Conservation (phyloP, 2,329 filamentous ascomycete genomes). For the Fusarium pseudograminearum region DNA sequence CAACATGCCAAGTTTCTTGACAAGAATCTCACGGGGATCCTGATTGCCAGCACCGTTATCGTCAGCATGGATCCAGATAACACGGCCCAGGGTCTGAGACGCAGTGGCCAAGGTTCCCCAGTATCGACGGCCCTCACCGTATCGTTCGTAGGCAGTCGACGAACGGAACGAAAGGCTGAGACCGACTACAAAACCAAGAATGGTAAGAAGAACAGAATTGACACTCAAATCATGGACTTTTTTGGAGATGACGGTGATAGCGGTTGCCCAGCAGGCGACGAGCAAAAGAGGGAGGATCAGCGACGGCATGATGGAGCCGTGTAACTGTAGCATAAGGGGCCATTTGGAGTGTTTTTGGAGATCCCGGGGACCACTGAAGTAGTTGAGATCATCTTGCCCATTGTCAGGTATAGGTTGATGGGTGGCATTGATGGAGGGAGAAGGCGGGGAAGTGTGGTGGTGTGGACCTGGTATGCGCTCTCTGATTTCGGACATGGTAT, state of each 20-base stretch:
- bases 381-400: constrained; percentile 60
- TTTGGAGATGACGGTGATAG: constrained; percentile 69
- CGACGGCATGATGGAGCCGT: constrained; percentile 79
- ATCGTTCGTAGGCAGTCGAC: constrained; percentile 81
- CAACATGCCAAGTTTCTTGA: constrained; percentile 78
- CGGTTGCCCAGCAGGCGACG: constrained; percentile 73
- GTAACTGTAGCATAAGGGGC: constrained; percentile 79
- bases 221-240: constrained; percentile 57
- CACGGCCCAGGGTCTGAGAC: constrained; percentile 75
- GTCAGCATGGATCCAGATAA: constrained; percentile 85
- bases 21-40: constrained; percentile 72
- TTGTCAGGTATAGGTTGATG: neutral
- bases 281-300: constrained; percentile 77
- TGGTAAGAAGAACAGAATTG: constrained; percentile 70
- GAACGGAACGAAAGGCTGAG: constrained; percentile 80
- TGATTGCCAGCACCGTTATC: constrained; percentile 61
- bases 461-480: neutral
- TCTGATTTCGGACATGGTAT: neutral
- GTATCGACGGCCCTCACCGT: constrained; percentile 72
- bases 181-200: constrained; percentile 85
- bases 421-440: neutral
- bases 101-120: constrained; percentile 72
- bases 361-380: constrained; percentile 75
- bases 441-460: neutral
- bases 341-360: constrained; percentile 80